Evolutionary conservation across 805 yeast species (phyloP), one percentile per base, ranked within the genome.

Genomic region (Wickerhamomyces chambardii): DNA sequence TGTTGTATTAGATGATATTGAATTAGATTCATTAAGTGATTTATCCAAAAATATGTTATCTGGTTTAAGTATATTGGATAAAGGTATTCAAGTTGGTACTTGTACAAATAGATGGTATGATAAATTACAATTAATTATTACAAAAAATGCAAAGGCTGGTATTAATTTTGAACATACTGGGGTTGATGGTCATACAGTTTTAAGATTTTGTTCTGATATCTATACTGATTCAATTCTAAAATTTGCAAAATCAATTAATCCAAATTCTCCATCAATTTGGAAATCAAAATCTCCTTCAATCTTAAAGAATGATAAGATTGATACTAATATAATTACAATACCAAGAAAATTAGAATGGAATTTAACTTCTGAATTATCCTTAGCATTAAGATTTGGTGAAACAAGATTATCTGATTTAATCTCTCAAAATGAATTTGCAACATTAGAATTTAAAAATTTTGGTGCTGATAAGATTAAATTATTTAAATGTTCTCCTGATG

Each of bases 101-200:
- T 86, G 96, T 60, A 82, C 95, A 25, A 87, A 87, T 58, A 66
- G 97, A 55, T 87, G 95, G 96, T 87, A 86, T 55, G 97, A 87
- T 59, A 87, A 87, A 59, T 61, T 87, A 43, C 96, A 87, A 58
- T 69, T 87, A 44, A 87, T 87, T 36, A 75, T 87, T 36, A 85
- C 95, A 5, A 75, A 78, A 54, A 85, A 87, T 56, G 95, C 94
- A 17, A 83, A 84, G 57, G 95, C 92, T 3, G 97, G 97, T 21
- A 78, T 87, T 45, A 87, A 89, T 56, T 87, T 87, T 53, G 97
- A 87, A 51, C 92, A 87, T 52, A 83, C 97, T 0, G 95, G 95
- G 46, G 94, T 87, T 19, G 97, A 87, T 59, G 97, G 97, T 37
- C 96, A 87, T 56, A 87, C 97, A 0, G 95, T 87, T 5, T 63